Evolutionary conservation across 2,329 filamentous ascomycete genomes (phyloP).

Genomic region (Penicillium capsulatum): DNA sequence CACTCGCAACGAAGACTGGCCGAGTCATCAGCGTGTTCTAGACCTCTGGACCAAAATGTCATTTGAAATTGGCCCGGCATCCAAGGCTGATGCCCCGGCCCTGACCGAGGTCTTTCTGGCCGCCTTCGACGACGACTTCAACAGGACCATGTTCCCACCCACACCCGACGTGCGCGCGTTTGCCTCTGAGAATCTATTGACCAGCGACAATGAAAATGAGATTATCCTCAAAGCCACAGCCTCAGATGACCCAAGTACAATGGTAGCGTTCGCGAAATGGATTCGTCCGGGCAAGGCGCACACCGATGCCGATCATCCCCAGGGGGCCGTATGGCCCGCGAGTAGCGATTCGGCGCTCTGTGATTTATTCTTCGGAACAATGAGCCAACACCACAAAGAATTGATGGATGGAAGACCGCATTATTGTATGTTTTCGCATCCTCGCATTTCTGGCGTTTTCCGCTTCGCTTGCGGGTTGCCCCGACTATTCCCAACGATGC

Average conservation of each 20-base stretch:
- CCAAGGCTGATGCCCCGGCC: constrained; percentile 13
- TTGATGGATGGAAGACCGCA: constrained; percentile 21
- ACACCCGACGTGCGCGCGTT: constrained; percentile 22
- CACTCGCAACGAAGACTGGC: no score
- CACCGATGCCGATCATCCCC: constrained; percentile 8
- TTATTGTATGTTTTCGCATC: constrained; percentile 29
- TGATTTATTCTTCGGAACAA: constrained; percentile 18
- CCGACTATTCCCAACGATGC: background rate
- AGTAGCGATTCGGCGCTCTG: constrained; percentile 19
- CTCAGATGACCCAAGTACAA: constrained; percentile 4
- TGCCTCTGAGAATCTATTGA: constrained; percentile 10
- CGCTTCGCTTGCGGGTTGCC: no score
- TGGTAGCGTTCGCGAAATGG: constrained; percentile 27
- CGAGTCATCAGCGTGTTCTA: no score
- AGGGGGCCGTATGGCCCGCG: constrained; percentile 13
- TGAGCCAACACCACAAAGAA: constrained; percentile 12
- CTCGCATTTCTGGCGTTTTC: no score
- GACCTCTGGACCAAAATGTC: no score
- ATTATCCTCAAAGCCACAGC: constrained; percentile 15
- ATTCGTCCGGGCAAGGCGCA: constrained; percentile 8
- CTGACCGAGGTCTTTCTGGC: constrained; percentile 22
- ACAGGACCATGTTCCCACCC: constrained; percentile 23
- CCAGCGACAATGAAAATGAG: constrained; percentile 3
- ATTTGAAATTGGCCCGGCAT: constrained; percentile 14
- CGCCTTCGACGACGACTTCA: constrained; percentile 21